Evolutionary conservation across 371 early-diverging fungal genomes (phyloP), one percentile per base, ranked within the genome.

Genomic region (Funneliformis caledonium): DNA sequence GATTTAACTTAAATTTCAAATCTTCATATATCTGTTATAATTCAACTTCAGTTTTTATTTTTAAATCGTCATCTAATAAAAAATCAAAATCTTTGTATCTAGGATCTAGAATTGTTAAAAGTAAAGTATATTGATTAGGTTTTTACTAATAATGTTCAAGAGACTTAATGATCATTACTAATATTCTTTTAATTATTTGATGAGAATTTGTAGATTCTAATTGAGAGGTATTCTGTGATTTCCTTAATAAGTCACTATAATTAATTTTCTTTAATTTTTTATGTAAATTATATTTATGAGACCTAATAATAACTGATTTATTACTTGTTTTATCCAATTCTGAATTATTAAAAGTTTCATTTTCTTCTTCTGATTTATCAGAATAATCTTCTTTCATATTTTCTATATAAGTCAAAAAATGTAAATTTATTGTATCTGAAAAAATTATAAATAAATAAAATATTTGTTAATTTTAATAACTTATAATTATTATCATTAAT

Each of bases 171-270:
- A 69, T 69, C 2, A 10, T n/a, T 69, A 22, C 43, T 42, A 19
- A n/a, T 31, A 69, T n/a, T 69, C 5, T 2, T 14, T 22, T 31
- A n/a, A 69, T 69, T 69, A 69, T 69, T 69, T 69, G 45, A 12
- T 69, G 11, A n/a, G 37, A 43, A 43, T 22, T 31, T 43, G 69
- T 11, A 45, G 69, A 22, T 69, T 45, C 37, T 6, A 0, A 1
- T 69, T 43, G 8, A 16, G 26, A 26, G 26, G 26, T 26, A 26
- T 26, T 26, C 26, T 26, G 16, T 14, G 52, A 14, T 52, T 52
- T 52, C 12, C 8, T 69, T 33, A 10, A 62, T 62, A 26, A 10
- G 6, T 62, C 9, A 52, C 52, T 52, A 52, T 52, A 52, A 52
- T 52, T 52, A 8, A 52, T 14, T 16, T 16, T 52, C 2, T 12